phyloP scores from a whole-genome alignment of 768 basidiomycete genomes.

The Glaciozyma antarctica region DNA sequence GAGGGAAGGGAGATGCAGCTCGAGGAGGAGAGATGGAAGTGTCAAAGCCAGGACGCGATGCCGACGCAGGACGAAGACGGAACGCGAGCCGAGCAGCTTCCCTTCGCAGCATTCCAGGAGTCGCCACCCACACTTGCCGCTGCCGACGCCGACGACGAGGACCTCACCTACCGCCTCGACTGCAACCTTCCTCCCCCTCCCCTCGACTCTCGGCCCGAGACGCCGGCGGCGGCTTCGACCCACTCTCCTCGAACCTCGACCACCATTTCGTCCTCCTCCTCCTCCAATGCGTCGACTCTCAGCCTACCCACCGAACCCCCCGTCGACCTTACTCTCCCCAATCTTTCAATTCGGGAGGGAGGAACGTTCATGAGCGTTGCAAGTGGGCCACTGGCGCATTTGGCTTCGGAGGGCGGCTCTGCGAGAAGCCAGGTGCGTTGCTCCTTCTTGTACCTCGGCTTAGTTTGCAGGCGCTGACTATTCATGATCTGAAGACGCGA shows the following conservation, averaged over 20 bases:
- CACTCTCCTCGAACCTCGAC: neutral
- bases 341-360: neutral
- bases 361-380: slow-evolving; percentile 18
- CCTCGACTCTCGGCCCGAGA: neutral
- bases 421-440: neutral
- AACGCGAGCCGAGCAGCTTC: neutral
- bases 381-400: slow-evolving; percentile 4
- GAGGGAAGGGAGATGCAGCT: neutral
- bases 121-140: neutral
- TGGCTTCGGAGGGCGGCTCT: neutral
- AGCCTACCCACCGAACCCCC: slow-evolving; percentile 6
- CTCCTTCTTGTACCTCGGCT: neutral
- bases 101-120: neutral
- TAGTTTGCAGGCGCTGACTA: neutral
- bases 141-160: neutral
- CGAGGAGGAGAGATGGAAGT: neutral
- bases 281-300: slow-evolving; percentile 5
- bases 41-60: neutral
- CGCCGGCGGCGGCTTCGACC: neutral
- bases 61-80: too few species aligned
- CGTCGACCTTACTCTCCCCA: slow-evolving; percentile 9
- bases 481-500: neutral
- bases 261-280: neutral
- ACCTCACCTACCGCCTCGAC: neutral
- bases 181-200: neutral